Evolutionary conservation across 805 yeast species (phyloP).

Genomic region (Ogataea zsoltii): DNA sequence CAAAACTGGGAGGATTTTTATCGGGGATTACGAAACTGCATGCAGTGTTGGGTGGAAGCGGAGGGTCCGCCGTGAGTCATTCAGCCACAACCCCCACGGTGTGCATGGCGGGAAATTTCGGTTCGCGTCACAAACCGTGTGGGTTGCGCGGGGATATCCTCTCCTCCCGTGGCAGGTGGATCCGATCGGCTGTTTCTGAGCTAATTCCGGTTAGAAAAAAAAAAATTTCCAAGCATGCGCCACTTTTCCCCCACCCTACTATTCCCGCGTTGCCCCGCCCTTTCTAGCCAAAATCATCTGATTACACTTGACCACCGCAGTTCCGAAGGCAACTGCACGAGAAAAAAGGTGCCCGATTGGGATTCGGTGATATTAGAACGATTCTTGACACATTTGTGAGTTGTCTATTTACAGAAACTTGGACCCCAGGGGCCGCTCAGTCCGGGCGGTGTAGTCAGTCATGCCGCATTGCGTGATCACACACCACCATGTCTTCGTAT

Average conservation of each 20-base stretch:
- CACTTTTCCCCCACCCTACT: background rate
- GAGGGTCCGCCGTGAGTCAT: background rate
- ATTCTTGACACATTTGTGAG: no score
- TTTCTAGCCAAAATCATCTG: background rate
- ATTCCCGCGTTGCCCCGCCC: background rate
- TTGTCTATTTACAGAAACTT: no score
- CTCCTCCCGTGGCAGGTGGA: background rate
- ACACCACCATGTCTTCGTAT: no score
- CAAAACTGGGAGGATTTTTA: background rate
- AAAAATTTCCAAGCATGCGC: background rate
- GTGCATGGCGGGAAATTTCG: background rate
- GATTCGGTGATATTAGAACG: no score
- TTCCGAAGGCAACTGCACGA: background rate
- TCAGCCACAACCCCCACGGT: background rate
- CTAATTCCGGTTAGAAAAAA: background rate
- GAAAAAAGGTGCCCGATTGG: background rate
- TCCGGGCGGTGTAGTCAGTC: no score
- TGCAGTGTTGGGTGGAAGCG: background rate
- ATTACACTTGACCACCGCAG: background rate
- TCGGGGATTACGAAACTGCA: constrained; percentile 6
- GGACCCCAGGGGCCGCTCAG: no score
- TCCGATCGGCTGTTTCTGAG: background rate
- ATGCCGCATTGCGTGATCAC: no score
- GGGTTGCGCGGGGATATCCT: background rate
- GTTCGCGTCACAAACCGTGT: background rate